Base-by-base conservation (phyloP, 1,139 yeast genomes). In the Yamadazyma triangularis region DNA sequence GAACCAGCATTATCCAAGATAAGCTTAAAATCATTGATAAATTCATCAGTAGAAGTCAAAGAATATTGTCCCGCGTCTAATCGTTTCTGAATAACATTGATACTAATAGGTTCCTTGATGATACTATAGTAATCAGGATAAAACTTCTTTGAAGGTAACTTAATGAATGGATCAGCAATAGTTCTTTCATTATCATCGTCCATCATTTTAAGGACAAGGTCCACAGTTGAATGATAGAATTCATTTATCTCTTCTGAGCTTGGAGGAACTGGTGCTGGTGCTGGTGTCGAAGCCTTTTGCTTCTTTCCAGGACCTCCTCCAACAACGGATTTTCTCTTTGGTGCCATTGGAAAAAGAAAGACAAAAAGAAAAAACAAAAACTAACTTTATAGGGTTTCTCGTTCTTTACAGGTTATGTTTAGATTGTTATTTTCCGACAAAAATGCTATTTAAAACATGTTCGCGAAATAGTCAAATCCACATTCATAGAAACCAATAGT, bases 101-200 rank as follows among this genome's bases (percentile, higher is more conserved):
- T 53, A 1, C 91, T 78, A 8, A 84, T 73, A 3, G 95, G 94
- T n/a, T 61, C 51, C 15, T 57, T 55, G 22, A 85, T 77, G 36
- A 80, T 65, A 32, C 76, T 72, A 51, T 80, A 84, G 56, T 89
- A 91, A 48, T 85, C 93, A 0, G 96, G 95, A 43, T 84, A 87
- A 24, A 74, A 60, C 43, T 81, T 81, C 48, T 76, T 81, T 23
- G 82, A 70, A 3, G 95, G 96, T 25, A 86, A 61, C 45, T 78
- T 77, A 34, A 77, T 52, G 48, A 84, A 84, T 31, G 83, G 77
- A 12, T 66, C 66, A 13, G 70, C 68, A 21, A 77, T 48, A 30
- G 44, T 47, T 26, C 63, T 45, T 32, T 57, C 56, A 31, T 58
- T 58, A 8, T 44, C 50, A 21, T 56, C 64, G 32, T 60, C 67